Evolutionary conservation across 2,329 filamentous ascomycete genomes (phyloP).

Genomic region (Aureobasidium namibiae): DNA sequence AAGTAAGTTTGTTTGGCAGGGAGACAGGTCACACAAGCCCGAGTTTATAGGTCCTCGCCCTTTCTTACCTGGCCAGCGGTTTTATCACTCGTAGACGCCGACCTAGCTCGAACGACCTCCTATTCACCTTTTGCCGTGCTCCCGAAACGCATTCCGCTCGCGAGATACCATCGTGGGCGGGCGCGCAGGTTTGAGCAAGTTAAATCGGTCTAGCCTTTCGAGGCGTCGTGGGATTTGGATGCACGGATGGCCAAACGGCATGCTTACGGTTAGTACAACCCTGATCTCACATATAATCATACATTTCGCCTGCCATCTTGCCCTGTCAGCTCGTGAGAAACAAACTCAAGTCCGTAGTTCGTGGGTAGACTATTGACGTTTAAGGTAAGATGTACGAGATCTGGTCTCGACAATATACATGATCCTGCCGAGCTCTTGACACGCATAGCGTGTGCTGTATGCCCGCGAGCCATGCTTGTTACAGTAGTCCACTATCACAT

Average conservation of each 20-base stretch:
- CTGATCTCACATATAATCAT: not conserved
- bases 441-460: too few species aligned
- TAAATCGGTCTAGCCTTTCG: constrained; percentile 5
- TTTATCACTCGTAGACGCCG: not conserved
- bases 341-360: constrained; percentile 1
- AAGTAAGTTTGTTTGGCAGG: not conserved
- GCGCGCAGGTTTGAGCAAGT: constrained; percentile 6
- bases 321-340: not conserved
- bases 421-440: not conserved
- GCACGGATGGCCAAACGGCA: not conserved
- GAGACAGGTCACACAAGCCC: not conserved
- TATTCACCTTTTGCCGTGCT: not conserved
- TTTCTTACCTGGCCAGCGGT: not conserved
- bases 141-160: not conserved
- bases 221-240: not conserved
- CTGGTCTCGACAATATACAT: not conserved
- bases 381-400: not conserved
- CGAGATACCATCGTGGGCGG: constrained; percentile 4
- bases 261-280: constrained; percentile 1
- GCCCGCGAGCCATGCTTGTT: too few species aligned
- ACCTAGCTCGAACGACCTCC: not conserved
- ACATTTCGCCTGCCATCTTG: not conserved
- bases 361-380: not conserved
- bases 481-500: not conserved
- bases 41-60: not conserved